Evolutionary conservation across 768 basidiomycete genomes (phyloP).

Genomic region (Zangia roseola): DNA sequence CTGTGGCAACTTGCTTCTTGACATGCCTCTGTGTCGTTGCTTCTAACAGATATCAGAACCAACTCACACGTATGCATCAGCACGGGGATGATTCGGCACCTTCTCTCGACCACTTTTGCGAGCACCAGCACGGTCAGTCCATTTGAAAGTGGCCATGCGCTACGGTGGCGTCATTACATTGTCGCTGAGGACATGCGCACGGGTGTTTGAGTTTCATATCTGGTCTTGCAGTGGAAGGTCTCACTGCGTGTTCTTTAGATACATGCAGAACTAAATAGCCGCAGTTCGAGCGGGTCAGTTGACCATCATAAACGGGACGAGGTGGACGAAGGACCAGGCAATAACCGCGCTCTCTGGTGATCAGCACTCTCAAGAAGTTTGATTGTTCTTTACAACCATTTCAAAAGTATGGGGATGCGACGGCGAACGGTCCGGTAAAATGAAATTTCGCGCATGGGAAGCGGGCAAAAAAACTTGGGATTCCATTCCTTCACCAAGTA

Average conservation of each 20-base stretch:
- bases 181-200: too few species aligned
- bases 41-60: neutral
- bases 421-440: too few species aligned
- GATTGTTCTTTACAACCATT: too few species aligned
- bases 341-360: neutral
- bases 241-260: neutral
- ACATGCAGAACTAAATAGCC: too few species aligned
- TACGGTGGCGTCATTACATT: neutral
- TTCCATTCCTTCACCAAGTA: too few species aligned
- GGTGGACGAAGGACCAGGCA: neutral
- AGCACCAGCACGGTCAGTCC: neutral
- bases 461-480: too few species aligned
- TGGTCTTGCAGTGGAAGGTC: neutral
- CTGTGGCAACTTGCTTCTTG: neutral
- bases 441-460: too few species aligned
- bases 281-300: too few species aligned
- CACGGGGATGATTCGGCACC: neutral
- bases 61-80: too few species aligned
- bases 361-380: neutral
- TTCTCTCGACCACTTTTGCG: neutral
- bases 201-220: neutral
- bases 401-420: too few species aligned
- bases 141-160: neutral
- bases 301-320: neutral
- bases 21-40: neutral